A percentile compares a stretch with the other conserved stretches of the same genome.
These are phyloP conservation scores for Salicornia ramosissima DNA, from an alignment of 148 eudicot species.

Conservation along the genomic window DNA sequence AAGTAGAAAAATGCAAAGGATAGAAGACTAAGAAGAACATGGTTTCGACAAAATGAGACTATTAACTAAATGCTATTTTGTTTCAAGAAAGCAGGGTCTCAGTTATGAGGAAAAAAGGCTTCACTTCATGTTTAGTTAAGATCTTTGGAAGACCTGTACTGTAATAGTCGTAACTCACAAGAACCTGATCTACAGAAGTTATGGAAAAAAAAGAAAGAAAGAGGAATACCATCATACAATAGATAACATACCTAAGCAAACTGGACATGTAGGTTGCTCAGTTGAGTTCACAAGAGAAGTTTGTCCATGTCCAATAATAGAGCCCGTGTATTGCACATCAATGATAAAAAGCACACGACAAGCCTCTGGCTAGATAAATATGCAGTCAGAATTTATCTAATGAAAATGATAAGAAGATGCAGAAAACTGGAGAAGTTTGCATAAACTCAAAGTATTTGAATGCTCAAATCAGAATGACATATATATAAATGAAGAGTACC, in stretches of 20 bases:
- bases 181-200: too few relatives aligned
- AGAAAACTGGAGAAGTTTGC: neutral
- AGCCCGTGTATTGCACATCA: constrained; percentile 88
- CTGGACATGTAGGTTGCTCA: constrained; percentile 88
- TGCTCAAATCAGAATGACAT: neutral
- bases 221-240: neutral
- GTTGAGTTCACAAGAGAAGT: constrained; percentile 54
- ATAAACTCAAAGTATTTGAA: neutral
- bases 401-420: neutral
- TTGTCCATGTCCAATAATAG: constrained; percentile 71
- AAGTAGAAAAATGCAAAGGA: too few relatives aligned
- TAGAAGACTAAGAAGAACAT: too few relatives aligned
- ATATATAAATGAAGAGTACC: constrained; percentile 40
- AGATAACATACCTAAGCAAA: constrained; percentile 67
- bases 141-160: too few relatives aligned
- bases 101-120: too few relatives aligned
- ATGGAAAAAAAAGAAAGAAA: neutral
- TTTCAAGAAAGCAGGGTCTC: too few relatives aligned
- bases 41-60: too few relatives aligned
- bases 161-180: too few relatives aligned
- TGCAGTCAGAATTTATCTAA: constrained; percentile 9
- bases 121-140: too few relatives aligned
- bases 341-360: constrained; percentile 67
- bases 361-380: constrained; percentile 55
- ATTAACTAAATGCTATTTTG: too few relatives aligned